Conservation (phyloP, 2,329 filamentous ascomycete genomes). For the Aspergillus quadrilineatus region DNA sequence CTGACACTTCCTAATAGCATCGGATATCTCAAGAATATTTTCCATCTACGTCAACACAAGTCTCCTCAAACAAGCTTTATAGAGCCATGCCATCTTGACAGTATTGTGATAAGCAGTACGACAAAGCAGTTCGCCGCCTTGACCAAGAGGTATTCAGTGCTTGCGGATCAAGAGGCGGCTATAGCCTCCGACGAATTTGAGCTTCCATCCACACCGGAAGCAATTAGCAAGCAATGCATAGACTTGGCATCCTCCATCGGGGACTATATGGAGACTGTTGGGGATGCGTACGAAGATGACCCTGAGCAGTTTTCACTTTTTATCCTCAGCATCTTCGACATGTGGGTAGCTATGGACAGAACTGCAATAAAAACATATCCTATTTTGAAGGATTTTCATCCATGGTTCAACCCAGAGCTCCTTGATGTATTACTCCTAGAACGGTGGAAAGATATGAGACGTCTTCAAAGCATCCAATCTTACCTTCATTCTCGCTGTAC, state of each 20-base stretch:
- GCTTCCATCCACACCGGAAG: background rate
- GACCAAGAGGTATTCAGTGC: constrained; percentile 11
- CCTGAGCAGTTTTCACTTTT: constrained; percentile 53
- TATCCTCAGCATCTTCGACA: constrained; percentile 55
- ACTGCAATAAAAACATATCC: constrained; percentile 45
- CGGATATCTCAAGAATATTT: constrained; percentile 28
- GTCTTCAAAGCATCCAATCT: constrained; percentile 51
- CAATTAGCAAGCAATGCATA: constrained; percentile 26
- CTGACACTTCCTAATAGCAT: constrained; percentile 47
- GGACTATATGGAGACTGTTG: constrained; percentile 35
- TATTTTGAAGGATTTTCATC: constrained; percentile 53
- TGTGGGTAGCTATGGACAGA: constrained; percentile 60
- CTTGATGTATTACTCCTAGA: constrained; percentile 59
- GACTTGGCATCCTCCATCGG: background rate
- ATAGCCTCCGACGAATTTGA: background rate
- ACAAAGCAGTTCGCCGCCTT: constrained; percentile 15
- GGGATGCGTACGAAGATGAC: constrained; percentile 43
- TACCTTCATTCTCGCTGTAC: constrained; percentile 48
- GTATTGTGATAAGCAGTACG: constrained; percentile 7
- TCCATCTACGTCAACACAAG: background rate
- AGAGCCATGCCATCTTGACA: background rate
- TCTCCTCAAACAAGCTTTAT: background rate
- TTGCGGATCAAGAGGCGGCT: constrained; percentile 14
- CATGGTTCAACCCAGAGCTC: constrained; percentile 50
- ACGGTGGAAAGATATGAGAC: constrained; percentile 48